Base-by-base conservation (phyloP, 176 grass and related monocot genomes). In the Eragrostis curvula region DNA sequence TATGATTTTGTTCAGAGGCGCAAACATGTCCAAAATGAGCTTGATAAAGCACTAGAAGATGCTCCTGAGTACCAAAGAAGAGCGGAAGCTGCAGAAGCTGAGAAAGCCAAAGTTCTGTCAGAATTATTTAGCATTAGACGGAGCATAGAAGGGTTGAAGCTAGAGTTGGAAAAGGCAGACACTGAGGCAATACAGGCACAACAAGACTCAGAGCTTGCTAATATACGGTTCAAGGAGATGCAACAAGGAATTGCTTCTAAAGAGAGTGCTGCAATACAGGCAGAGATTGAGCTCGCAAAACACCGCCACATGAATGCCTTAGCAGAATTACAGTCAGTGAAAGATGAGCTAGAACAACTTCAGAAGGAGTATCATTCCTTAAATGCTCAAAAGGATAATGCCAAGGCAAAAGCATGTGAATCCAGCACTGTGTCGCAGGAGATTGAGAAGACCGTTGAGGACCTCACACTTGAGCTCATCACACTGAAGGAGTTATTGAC, bases 201-300 rank as follows among this genome's bases (percentile, higher is more conserved):
- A 66, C 82, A 92, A 71, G 93, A 98, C 47, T 86, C 83, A 2
- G 88, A 93, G 81, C 83, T 96, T 0, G 87, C 60, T 36, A 73
- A 90, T 73, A 81, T 99, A 70, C 80, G 85, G 32, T 56, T 67
- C 36, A 90, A 90, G 78, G 93, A 99, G 80, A 92, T 99, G 16
- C 79, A 90, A 51, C 85, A 87, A 21, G 89, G 93, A 8, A 79
- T 96, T 63, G 68, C 84, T 6, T 73, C 16, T 8, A 79, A 64
- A 63, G 90, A 88, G 70, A 91, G 92, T 76, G 75, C 69, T 68
- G 93, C 85, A 15, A 68, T 77, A 23, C 95, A 91, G 50, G 84
- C 85, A 78, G 88, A 96, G 74, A 82, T 96, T 3, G 91, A 90
- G n/a, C 85, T 93, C 5, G 79, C 84, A 32, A 91, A 84, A 71